These are phyloP conservation scores for Naganishia kalamii DNA, from an alignment of 768 basidiomycete species.

Conservation along the genomic window DNA sequence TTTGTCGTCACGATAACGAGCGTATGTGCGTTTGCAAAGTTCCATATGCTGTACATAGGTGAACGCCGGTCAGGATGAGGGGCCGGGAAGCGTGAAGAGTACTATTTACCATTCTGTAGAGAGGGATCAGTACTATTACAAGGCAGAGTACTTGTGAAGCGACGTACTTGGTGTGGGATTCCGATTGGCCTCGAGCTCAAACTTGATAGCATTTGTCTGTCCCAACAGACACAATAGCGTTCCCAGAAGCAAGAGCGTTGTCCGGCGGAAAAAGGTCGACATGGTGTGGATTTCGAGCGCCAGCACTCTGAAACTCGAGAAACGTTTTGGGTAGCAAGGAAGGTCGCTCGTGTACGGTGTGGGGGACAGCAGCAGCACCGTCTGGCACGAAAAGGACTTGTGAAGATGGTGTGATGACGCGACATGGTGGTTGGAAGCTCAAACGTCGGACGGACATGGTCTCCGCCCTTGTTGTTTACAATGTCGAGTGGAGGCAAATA, in stretches of 20 bases:
- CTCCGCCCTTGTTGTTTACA: background rate
- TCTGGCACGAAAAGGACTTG: too few species aligned
- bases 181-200: slow-evolving; percentile 63
- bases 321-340: background rate
- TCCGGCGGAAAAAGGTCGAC: background rate
- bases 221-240: background rate
- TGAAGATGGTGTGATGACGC: background rate
- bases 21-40: slow-evolving; percentile 73
- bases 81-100: background rate
- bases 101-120: slow-evolving; percentile 35
- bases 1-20: slow-evolving; percentile 96
- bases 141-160: background rate
- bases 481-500: slow-evolving; percentile 5
- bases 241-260: background rate
- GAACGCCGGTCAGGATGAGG: background rate
- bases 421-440: background rate
- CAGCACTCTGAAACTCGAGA: background rate
- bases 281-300: background rate
- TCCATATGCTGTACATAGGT: slow-evolving; percentile 65
- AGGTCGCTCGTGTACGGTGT: too few species aligned
- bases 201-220: slow-evolving; percentile 65
- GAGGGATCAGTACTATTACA: background rate
- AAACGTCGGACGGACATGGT: background rate
- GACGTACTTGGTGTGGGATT: slow-evolving; percentile 59
- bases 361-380: too few species aligned